A percentile compares a stretch with the other conserved stretches of the same genome.
phyloP scores from a whole-genome alignment of 371 early-diverging fungal genomes.

The Rhizomucor miehei region DNA sequence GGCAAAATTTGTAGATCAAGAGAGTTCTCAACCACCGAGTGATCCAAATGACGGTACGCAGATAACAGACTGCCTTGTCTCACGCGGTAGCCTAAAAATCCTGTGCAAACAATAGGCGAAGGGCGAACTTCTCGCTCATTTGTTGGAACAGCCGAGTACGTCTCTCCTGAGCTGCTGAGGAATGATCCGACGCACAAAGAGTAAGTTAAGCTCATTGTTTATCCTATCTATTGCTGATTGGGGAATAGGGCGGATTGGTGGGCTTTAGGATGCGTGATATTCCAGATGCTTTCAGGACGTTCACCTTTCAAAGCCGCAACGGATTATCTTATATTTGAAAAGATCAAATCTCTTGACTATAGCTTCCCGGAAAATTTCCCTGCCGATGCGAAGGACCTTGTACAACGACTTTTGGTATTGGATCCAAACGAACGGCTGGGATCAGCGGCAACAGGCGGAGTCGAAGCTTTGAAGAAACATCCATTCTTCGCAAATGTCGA shows the following conservation, averaged over 20 bases:
- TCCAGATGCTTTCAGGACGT: constrained; percentile 88
- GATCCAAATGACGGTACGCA: constrained; percentile 9
- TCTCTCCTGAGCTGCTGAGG: constrained; percentile 93
- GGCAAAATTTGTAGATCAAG: constrained; percentile 74
- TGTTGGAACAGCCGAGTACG: constrained; percentile 97
- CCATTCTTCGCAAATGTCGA: constrained; percentile 86
- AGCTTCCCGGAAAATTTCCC: constrained; percentile 75
- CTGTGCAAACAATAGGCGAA: neutral
- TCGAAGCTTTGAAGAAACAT: constrained; percentile 80
- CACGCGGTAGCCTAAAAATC: too few species aligned
- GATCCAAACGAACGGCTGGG: constrained; percentile 80
- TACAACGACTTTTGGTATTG: constrained; percentile 68
- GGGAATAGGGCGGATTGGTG: constrained; percentile 86
- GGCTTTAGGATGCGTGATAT: constrained; percentile 98
- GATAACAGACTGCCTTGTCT: too few species aligned
- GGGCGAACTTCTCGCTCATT: constrained; percentile 72
- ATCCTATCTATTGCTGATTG: neutral
- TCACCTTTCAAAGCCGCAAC: constrained; percentile 97
- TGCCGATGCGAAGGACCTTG: constrained; percentile 63
- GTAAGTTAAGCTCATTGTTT: constrained; percentile 19
- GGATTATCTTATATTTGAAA: constrained; percentile 96
- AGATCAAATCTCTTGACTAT: constrained; percentile 85
- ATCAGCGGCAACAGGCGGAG: constrained; percentile 53
- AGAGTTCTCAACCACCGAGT: neutral
- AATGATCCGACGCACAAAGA: constrained; percentile 76